Conservation (phyloP, 768 basidiomycete species). For the Rossbeevera mucosa region DNA sequence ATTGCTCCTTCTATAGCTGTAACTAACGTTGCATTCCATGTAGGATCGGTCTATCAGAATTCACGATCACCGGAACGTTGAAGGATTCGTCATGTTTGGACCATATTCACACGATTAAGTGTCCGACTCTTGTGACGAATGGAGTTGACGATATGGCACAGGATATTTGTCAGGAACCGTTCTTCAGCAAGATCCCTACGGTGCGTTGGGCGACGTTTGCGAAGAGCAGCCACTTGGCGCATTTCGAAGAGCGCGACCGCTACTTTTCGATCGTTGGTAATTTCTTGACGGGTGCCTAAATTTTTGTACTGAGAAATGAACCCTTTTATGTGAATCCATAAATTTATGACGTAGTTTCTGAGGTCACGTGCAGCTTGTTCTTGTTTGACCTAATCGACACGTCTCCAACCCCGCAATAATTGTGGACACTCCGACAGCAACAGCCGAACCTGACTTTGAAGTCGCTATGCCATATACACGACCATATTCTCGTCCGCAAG, state of each 20-base stretch:
- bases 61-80: conserved; percentile 35
- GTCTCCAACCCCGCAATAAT: too few relatives aligned
- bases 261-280: conserved; percentile 16
- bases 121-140: conserved; percentile 38
- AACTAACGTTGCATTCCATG: background rate
- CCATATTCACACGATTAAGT: conserved; percentile 36
- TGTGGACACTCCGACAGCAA: too few relatives aligned
- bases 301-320: too few relatives aligned
- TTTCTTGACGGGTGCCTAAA: conserved; percentile 9
- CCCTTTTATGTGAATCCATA: too few relatives aligned
- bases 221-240: conserved; percentile 16
- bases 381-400: too few relatives aligned
- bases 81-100: conserved; percentile 46
- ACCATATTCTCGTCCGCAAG: too few relatives aligned
- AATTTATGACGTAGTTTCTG: too few relatives aligned
- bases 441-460: too few relatives aligned
- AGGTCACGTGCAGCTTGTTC: too few relatives aligned
- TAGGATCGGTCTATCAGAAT: conserved; percentile 31
- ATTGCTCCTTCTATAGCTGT: too few relatives aligned
- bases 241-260: conserved; percentile 14
- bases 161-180: conserved; percentile 33
- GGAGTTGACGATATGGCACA: conserved; percentile 36
- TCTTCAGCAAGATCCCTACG: conserved; percentile 31
- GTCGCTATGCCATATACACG: too few relatives aligned
- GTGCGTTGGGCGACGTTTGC: conserved; percentile 35